Base-by-base conservation (phyloP, 1,284 basidiomycete genomes). In the Cutaneotrichosporon dermatis region DNA sequence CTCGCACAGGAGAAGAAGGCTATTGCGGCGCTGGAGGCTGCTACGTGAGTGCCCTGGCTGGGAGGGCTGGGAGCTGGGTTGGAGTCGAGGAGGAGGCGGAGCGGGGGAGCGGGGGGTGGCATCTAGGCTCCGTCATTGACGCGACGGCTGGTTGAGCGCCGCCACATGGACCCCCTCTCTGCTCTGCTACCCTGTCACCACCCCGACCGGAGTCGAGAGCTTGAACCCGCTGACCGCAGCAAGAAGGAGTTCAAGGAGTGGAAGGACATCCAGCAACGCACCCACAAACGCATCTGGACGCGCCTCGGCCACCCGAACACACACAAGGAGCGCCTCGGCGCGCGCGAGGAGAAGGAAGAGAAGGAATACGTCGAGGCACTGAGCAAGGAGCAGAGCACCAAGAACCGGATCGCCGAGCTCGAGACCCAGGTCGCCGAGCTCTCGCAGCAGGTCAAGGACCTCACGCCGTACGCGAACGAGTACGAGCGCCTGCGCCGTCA, bases 311-410 rank as follows among this genome's bases (percentile, higher is more conserved):
- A 66, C 53, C 66, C 66, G 0, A 51, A 39, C 10, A 35, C 52
- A 9, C 46, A 54, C 34, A 54, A 49, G 25, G 52, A 62, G 43
- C 44, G 25, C 1, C 58, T 69, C 6, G 15, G 44, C 8, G 49
- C 48, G 45, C 62, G 59, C 52, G 65, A 65, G 55, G 54, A 62
- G 35, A 66, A 66, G 53, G 67, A 67, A 55, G 64, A 69, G 58
- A 56, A 56, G 16, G 64, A 67, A 46, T 69, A 71, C 45, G 33
- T 67, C 34, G 62, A 62, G 3, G 66, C 60, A 12, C 54, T 71
- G 15, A 51, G 49, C 12, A 50, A 60, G 25, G 65, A 68, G 50
- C 57, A 66, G 43, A 57, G 53, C 44, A 57, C 55, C 36, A 41
- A 62, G 35, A 57, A 58, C 9, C 63, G 67, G 35, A 62, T 66